phyloP scores from a whole-genome alignment of 2,329 filamentous ascomycete species.

The Arthrobotrys iridis region DNA sequence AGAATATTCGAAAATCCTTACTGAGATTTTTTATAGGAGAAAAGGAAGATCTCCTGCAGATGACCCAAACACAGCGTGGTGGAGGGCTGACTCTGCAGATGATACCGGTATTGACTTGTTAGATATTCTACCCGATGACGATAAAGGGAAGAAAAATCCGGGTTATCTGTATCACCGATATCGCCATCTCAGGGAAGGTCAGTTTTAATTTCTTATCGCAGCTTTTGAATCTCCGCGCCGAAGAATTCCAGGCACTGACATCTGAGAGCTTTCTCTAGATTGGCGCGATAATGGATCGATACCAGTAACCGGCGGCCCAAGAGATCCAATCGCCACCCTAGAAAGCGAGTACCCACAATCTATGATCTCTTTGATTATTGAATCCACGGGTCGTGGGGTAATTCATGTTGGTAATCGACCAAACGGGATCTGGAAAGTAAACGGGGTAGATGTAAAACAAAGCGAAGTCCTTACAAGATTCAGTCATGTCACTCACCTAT shows the following conservation, averaged over 20 bases:
- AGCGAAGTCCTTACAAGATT: constrained; percentile 39
- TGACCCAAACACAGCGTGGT: constrained; percentile 28
- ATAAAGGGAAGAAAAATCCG: constrained; percentile 1
- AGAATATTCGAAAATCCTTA: neutral
- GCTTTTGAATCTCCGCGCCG: too few species aligned
- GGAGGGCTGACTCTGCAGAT: constrained; percentile 4
- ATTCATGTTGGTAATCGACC: constrained; percentile 45
- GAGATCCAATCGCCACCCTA: neutral
- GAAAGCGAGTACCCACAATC: constrained; percentile 34
- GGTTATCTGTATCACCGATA: constrained; percentile 13
- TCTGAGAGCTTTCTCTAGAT: neutral
- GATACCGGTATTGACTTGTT: neutral
- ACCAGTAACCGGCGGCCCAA: neutral
- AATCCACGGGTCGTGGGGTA: constrained; percentile 7
- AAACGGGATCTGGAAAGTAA: constrained; percentile 40
- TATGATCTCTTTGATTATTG: constrained; percentile 33
- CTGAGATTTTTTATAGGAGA: constrained; percentile 5
- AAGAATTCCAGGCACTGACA: too few species aligned
- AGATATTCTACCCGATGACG: neutral
- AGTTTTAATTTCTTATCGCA: too few species aligned
- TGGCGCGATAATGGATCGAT: neutral
- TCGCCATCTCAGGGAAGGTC: constrained; percentile 8
- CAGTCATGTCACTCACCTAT: constrained; percentile 39
- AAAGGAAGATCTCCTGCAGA: constrained; percentile 26
- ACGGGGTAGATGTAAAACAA: constrained; percentile 29